These are phyloP conservation scores for Paecilomyces fulvus DNA, from an alignment of 2,329 filamentous ascomycete genomes.

Conservation along the genomic window DNA sequence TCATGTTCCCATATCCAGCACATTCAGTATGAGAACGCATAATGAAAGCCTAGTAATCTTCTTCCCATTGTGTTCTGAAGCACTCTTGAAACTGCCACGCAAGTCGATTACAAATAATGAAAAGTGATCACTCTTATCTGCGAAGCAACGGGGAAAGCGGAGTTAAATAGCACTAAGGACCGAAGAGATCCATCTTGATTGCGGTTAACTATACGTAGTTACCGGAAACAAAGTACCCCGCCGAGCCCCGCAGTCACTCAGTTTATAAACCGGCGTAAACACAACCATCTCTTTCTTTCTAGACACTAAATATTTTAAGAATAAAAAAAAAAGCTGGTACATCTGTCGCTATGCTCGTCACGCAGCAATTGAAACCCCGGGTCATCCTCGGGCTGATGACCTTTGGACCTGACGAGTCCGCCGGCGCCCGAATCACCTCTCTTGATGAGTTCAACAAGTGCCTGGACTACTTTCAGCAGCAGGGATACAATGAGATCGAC, in stretches of 20 bases:
- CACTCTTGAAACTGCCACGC: background rate
- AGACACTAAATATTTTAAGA: background rate
- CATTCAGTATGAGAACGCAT: no score
- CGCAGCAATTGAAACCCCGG: slow-evolving; percentile 47
- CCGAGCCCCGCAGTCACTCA: background rate
- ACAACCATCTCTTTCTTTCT: background rate
- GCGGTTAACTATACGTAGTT: no score
- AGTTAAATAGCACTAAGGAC: background rate
- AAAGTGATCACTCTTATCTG: background rate
- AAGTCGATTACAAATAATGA: background rate
- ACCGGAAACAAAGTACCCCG: background rate
- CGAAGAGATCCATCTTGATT: background rate
- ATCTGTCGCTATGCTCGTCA: slow-evolving; percentile 23
- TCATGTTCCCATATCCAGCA: no score
- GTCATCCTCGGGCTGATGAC: slow-evolving; percentile 83
- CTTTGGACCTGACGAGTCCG: slow-evolving; percentile 57
- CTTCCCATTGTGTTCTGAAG: background rate
- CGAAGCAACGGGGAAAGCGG: background rate
- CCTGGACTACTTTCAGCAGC: slow-evolving; percentile 66
- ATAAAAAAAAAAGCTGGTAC: background rate
- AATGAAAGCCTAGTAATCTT: no score
- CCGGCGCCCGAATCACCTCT: slow-evolving; percentile 64
- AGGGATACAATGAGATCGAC: slow-evolving; percentile 77
- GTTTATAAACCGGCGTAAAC: background rate
- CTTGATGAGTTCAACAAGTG: slow-evolving; percentile 61